Conservation (phyloP, 768 basidiomycete genomes). For the Leccinum broughii region DNA sequence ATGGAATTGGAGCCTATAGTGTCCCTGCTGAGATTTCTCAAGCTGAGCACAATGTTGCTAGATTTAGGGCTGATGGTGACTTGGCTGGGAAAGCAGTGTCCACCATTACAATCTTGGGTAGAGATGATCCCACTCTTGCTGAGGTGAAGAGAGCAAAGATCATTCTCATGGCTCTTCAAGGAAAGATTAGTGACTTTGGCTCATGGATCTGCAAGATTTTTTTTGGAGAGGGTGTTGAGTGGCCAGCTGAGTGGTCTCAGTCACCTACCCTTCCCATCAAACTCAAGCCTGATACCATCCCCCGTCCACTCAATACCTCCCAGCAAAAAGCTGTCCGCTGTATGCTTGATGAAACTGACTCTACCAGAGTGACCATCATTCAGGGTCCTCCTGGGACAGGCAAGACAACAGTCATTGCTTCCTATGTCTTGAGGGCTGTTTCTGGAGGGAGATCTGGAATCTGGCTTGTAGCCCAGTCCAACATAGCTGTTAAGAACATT, state of each 20-base stretch:
- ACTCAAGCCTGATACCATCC: conserved; percentile 15
- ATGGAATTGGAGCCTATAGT: conserved; percentile 23
- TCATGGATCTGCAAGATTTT: conserved; percentile 42
- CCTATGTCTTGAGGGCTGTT: conserved; percentile 54
- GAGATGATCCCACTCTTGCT: conserved; percentile 57
- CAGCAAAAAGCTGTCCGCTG: conserved; percentile 37
- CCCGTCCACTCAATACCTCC: conserved; percentile 39
- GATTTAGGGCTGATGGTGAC: conserved; percentile 22
- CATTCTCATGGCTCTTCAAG: conserved; percentile 39
- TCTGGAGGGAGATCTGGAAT: conserved; percentile 47
- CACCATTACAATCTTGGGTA: conserved; percentile 51
- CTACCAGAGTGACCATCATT: conserved; percentile 36
- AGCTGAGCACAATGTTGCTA: conserved; percentile 19
- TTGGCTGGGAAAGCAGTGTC: conserved; percentile 34
- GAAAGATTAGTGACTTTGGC: conserved; percentile 29
- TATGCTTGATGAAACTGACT: conserved; percentile 40
- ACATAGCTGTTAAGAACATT: conserved; percentile 89
- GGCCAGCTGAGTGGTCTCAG: conserved; percentile 39
- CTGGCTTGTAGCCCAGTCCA: conserved; percentile 84
- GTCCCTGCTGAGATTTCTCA: conserved; percentile 22
- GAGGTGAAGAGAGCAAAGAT: conserved; percentile 42
- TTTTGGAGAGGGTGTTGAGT: conserved; percentile 30
- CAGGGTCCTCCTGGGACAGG: conserved; percentile 69
- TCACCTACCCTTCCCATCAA: conserved; percentile 19
- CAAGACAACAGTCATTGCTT: conserved; percentile 72